Conservation (phyloP, 2,329 filamentous ascomycete species). For the Hypoxylon sp. region DNA sequence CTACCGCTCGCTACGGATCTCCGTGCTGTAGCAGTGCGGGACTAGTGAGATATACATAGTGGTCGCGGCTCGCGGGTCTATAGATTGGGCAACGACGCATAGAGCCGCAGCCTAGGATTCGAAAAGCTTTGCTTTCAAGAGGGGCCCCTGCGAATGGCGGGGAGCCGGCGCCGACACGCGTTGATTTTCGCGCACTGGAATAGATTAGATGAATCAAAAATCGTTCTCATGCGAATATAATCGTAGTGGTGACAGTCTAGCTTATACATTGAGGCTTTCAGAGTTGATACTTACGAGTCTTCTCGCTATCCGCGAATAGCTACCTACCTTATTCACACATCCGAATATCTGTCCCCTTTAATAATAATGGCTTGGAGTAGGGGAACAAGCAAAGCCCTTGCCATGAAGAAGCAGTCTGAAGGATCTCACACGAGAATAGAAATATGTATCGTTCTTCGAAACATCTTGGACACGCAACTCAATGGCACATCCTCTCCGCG, state of each 20-base stretch:
- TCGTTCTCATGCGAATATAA: neutral
- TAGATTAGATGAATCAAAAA: constrained; percentile 36
- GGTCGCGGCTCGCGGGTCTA: constrained; percentile 36
- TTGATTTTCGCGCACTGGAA: constrained; percentile 17
- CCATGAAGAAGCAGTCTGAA: too few species aligned
- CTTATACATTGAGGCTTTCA: neutral
- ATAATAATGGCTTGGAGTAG: too few species aligned
- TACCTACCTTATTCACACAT: too few species aligned
- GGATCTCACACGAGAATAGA: too few species aligned
- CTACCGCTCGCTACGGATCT: neutral
- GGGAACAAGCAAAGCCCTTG: too few species aligned
- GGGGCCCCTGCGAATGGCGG: constrained; percentile 11
- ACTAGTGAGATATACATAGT: constrained; percentile 15
- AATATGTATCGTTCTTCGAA: too few species aligned
- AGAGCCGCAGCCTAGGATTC: constrained; percentile 40
- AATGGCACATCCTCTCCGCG: too few species aligned
- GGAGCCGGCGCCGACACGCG: constrained; percentile 13
- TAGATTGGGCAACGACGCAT: constrained; percentile 42
- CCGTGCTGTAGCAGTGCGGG: constrained; percentile 10
- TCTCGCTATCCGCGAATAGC: too few species aligned
- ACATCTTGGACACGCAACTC: too few species aligned
- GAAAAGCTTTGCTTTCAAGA: constrained; percentile 26
- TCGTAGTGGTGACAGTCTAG: neutral
- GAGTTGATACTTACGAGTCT: neutral
- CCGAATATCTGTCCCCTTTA: too few species aligned